Evolutionary conservation across 2,329 filamentous ascomycete genomes (phyloP).

Genomic region (Coniochaeta prunicola): DNA sequence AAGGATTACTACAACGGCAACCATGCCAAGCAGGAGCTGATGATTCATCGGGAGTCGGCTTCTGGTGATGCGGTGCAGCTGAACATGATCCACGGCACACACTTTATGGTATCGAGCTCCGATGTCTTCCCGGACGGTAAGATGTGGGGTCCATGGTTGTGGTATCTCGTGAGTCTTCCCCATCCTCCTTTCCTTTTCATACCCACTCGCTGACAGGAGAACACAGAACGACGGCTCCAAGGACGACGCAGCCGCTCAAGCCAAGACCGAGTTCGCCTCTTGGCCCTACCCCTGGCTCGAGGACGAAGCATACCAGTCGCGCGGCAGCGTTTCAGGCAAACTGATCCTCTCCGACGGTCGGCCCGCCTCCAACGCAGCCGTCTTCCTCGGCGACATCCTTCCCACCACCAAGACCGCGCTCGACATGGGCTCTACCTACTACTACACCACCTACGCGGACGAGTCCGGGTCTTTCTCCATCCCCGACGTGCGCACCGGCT

Average conservation of each 20-base stretch:
- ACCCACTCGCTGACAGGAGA: background rate
- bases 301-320: slow-evolving; percentile 37
- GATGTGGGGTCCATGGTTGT: slow-evolving; percentile 36
- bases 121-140: slow-evolving; percentile 31
- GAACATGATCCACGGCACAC: slow-evolving; percentile 47
- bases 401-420: slow-evolving; percentile 32
- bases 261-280: slow-evolving; percentile 28
- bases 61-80: slow-evolving; percentile 44
- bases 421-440: slow-evolving; percentile 39
- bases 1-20: slow-evolving; percentile 46
- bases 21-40: slow-evolving; percentile 44
- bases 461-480: slow-evolving; percentile 33
- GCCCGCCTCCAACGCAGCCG: slow-evolving; percentile 36
- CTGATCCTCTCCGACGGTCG: slow-evolving; percentile 38
- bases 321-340: slow-evolving; percentile 35
- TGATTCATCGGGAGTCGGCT: slow-evolving; percentile 40
- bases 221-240: slow-evolving; percentile 36
- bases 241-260: slow-evolving; percentile 30
- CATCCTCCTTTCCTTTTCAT: background rate
- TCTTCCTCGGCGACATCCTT: slow-evolving; percentile 41
- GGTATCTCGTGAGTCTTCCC: slow-evolving; percentile 25
- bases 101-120: slow-evolving; percentile 29
- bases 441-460: slow-evolving; percentile 40
- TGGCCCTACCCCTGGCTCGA: slow-evolving; percentile 45
- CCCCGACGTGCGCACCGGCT: slow-evolving; percentile 31